Conservation (phyloP, 2,329 filamentous ascomycete genomes). For the Aspergillus viridinutans region DNA sequence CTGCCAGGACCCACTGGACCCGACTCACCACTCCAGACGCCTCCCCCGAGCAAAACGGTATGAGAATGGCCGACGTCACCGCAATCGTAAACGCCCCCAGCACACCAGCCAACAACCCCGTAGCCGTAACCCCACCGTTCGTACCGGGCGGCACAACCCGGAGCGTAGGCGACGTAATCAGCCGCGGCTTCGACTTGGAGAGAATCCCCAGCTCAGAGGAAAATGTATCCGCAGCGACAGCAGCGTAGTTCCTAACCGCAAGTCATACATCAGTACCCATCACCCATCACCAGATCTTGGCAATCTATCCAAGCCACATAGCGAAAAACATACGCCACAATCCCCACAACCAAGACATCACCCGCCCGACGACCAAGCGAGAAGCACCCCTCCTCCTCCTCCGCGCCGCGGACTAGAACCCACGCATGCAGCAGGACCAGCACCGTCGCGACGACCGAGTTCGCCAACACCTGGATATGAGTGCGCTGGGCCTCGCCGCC, state of each 20-base stretch:
- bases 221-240: conserved; percentile 88
- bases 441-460: conserved; percentile 73
- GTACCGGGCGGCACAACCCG: conserved; percentile 82
- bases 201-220: conserved; percentile 93
- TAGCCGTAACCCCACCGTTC: conserved; percentile 81
- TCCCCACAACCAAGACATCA: conserved; percentile 38
- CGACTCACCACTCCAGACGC: conserved; percentile 50
- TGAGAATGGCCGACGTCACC: conserved; percentile 60
- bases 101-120: conserved; percentile 69
- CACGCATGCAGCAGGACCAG: conserved; percentile 52
- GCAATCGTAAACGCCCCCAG: conserved; percentile 69
- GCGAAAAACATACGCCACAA: conserved; percentile 34
- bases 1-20: conserved; percentile 43
- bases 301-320: too few species aligned
- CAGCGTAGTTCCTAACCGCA: conserved; percentile 69
- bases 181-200: conserved; percentile 66
- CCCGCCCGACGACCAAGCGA: conserved; percentile 26
- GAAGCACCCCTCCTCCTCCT: conserved; percentile 34
- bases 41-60: conserved; percentile 60
- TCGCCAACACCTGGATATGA: conserved; percentile 85
- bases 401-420: conserved; percentile 28
- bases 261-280: background rate
- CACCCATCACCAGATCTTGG: too few species aligned
- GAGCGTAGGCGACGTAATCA: conserved; percentile 76
- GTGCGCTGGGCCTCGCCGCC: conserved; percentile 80